Evolutionary conservation across 2,329 filamentous ascomycete genomes (phyloP).

Genomic region (Aspergillus alliaceus): DNA sequence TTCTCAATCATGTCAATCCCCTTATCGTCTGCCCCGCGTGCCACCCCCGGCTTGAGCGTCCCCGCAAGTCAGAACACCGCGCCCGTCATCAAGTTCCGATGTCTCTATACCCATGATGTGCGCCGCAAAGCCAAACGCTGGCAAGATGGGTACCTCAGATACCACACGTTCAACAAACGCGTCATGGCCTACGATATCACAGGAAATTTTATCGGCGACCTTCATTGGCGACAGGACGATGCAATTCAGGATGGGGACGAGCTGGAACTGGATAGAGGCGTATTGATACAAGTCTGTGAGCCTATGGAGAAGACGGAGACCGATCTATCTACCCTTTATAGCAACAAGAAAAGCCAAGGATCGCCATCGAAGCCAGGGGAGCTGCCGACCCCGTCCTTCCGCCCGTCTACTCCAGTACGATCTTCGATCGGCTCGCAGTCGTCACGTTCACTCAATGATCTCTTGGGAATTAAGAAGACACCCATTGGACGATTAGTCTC

Average conservation of each 20-base stretch:
- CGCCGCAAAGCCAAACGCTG: constrained; percentile 86
- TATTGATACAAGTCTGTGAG: constrained; percentile 79
- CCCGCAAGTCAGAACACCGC: constrained; percentile 65
- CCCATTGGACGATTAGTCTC: constrained; percentile 66
- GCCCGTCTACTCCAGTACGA: constrained; percentile 33
- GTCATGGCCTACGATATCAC: constrained; percentile 86
- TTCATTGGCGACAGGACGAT: constrained; percentile 71
- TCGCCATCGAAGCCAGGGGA: constrained; percentile 27
- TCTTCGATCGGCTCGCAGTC: constrained; percentile 40
- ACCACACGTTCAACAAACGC: constrained; percentile 86
- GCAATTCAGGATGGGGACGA: constrained; percentile 81
- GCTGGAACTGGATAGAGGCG: constrained; percentile 71
- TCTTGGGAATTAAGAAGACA: constrained; percentile 66
- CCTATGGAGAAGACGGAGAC: constrained; percentile 71
- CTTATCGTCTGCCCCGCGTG: background rate
- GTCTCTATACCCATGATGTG: constrained; percentile 83
- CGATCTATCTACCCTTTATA: constrained; percentile 73
- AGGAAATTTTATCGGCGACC: constrained; percentile 79
- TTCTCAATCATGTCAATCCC: constrained; percentile 5
- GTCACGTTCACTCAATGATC: constrained; percentile 59
- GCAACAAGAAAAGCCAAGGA: constrained; percentile 58
- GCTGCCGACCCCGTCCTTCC: constrained; percentile 44
- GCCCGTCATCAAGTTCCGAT: constrained; percentile 76
- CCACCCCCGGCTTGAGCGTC: constrained; percentile 25
- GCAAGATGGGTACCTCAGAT: constrained; percentile 88